Base-by-base conservation (phyloP, 495 filamentous ascomycete genomes). In the Penicillium flavigenum region DNA sequence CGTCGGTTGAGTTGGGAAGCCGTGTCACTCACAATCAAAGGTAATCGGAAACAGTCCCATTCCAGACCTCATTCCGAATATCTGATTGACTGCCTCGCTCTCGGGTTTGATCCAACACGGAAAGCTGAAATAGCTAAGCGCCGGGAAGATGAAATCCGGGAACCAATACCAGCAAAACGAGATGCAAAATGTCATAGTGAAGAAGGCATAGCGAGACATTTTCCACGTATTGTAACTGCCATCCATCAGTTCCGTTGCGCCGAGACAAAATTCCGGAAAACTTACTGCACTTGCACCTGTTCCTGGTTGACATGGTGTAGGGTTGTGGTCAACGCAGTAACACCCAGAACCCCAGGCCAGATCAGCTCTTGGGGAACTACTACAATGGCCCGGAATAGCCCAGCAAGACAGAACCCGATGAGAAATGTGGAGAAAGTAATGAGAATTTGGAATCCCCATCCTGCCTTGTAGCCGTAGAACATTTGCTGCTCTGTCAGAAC, bases 281-380 rank as follows among this genome's bases (percentile, higher is more conserved):
- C 57, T 29, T 41, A 63, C 63, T 51, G 50, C 31, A 48, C 17
- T 36, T 57, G 52, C 1, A 60, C 47, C 20, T 63, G 54, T n/a
- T 38, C 38, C 32, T 63, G 54, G 56, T 43, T 39, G 5, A 55
- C 77, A 73, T 80, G 70, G 65, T 96, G 91, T 20, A 96, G 76
- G 0, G 88, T 92, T 6, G 82, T 86, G 53, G 91, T 89, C 80
- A 94, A 89, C 49, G 90, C 84, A 5, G 89, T 87, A 20, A 87
- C 88, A 76, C 90, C 86, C 47, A 96, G 76, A 5, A 90, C 91
- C 22, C 85, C 85, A 0, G 91, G 91, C 91, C 91, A 96, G 38
- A 95, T 89, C 82, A 96, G 89, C 42, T 88, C 87, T 31, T 81
- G 79, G 4, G 91, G 90, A 10, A 85, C 79, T 16, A 95, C 90